Base-by-base conservation (phyloP, 176 grass and related monocot species). In the Hyparrhenia diplandra region DNA sequence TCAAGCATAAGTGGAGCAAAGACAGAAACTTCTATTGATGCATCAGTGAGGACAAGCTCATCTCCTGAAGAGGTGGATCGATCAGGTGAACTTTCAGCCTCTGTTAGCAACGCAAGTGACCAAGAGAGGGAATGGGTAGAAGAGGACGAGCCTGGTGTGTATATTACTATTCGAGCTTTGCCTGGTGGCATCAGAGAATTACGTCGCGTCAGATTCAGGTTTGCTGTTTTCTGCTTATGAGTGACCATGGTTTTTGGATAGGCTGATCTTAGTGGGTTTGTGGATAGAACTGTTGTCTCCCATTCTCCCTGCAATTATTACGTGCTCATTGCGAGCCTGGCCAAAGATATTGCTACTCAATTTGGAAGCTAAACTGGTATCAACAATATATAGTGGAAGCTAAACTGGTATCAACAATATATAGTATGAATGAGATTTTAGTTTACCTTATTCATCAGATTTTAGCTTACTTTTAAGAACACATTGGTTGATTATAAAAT, bases 91-190 rank as follows among this genome's bases (percentile, higher is more conserved):
- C 77, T 91, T 36, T 93, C 86, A 2, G 91, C 75, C 21, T 93
- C 87, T 39, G 42, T 93, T 27, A 97, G 94, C 84, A 89, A 97
- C 80, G 89, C 82, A n/a, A 97, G 91, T 21, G 91, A 93, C 25
- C 82, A 88, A 55, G 91, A 93, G 70, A 91, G 91, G 32, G 94
- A 97, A 65, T 93, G 91, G 94, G 84, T 93, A 47, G 89, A 97
- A 74, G 94, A 97, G 82, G 94, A 97, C 55, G 88, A 93, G 23
- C 87, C 94, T 43, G 94, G 91, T 74, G 91, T 97, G 35, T 97
- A 97, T 67, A 91, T 97, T 65, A 91, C 94, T 61, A 81, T 97
- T 60, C 79, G 89, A 16, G 87, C 66, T 82, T 82, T 93, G 81
- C 89, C 88, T 54, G 89, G 89, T 77, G 84, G 91, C 37, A 87